These are phyloP conservation scores for Venturiaceae sp. DNA, from an alignment of 2,329 filamentous ascomycete genomes.

Conservation along the genomic window DNA sequence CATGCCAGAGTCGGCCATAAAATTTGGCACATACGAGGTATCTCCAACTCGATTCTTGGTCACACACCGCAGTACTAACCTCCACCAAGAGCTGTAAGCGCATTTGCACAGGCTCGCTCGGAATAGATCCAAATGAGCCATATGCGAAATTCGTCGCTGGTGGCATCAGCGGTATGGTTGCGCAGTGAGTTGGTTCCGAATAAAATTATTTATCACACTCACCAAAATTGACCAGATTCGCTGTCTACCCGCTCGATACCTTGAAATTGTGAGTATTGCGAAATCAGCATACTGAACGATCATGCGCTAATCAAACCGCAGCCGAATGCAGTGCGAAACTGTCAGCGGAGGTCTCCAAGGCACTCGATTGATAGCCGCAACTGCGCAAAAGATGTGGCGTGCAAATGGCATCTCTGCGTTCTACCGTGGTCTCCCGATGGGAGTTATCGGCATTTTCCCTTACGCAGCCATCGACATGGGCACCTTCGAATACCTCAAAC, in stretches of 20 bases:
- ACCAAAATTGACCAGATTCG: conserved; percentile 47
- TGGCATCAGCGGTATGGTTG: conserved; percentile 85
- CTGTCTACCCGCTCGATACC: conserved; percentile 88
- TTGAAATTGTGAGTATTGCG: conserved; percentile 52
- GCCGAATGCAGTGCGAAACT: conserved; percentile 87
- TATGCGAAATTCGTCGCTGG: conserved; percentile 85
- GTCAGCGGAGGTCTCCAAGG: conserved; percentile 77
- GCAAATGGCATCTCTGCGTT: conserved; percentile 65
- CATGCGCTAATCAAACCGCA: conserved; percentile 18
- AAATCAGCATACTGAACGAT: not conserved
- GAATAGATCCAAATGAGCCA: conserved; percentile 51
- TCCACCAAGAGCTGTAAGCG: conserved; percentile 2
- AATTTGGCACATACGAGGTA: conserved; percentile 92
- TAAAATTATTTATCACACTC: too few species aligned
- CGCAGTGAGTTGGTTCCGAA: conserved; percentile 52
- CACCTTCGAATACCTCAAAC: conserved; percentile 89
- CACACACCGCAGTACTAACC: not conserved
- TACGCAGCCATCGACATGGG: conserved; percentile 95
- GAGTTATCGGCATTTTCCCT: conserved; percentile 91
- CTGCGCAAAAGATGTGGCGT: conserved; percentile 76
- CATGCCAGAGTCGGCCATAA: conserved; percentile 97
- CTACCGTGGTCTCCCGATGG: conserved; percentile 90
- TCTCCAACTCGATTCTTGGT: conserved; percentile 11
- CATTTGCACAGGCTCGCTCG: not conserved
- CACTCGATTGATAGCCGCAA: conserved; percentile 71